Conservation (phyloP, 495 filamentous ascomycete species). For the Aspergillus leporis region DNA sequence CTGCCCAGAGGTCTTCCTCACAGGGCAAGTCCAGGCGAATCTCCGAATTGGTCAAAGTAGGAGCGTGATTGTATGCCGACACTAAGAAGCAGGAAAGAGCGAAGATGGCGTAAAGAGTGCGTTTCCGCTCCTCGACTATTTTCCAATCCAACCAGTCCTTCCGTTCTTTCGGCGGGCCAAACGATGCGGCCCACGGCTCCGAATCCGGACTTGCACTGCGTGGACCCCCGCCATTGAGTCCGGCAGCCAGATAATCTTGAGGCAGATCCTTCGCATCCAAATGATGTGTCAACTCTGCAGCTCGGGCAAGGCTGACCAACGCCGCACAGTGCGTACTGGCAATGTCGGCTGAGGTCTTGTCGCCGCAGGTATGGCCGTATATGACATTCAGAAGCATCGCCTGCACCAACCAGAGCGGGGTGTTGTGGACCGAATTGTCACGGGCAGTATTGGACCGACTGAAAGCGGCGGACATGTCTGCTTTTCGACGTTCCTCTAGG, state of each 20-base stretch:
- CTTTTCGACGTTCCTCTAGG: constrained; percentile 88
- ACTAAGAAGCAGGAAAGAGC: constrained; percentile 87
- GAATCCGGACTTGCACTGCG: constrained; percentile 16
- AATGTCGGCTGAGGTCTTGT: constrained; percentile 86
- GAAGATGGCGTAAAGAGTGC: constrained; percentile 91
- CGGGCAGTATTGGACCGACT: constrained; percentile 59
- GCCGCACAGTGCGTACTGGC: constrained; percentile 90
- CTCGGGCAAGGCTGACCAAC: constrained; percentile 85
- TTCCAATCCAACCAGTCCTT: constrained; percentile 91
- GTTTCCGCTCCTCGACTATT: constrained; percentile 84
- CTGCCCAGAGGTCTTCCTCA: constrained; percentile 89
- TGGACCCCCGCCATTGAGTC: constrained; percentile 4
- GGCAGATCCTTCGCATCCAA: constrained; percentile 41
- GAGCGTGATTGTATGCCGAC: constrained; percentile 88
- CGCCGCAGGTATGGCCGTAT: constrained; percentile 93
- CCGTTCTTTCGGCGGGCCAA: constrained; percentile 64
- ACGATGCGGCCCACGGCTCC: constrained; percentile 32
- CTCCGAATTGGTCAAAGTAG: constrained; percentile 91
- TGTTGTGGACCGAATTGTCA: constrained; percentile 72
- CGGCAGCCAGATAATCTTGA: constrained; percentile 37
- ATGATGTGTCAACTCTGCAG: constrained; percentile 68
- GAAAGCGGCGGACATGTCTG: constrained; percentile 79
- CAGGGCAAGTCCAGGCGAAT: constrained; percentile 89
- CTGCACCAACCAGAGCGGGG: constrained; percentile 96
- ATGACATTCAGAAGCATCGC: constrained; percentile 97